phyloP scores from a whole-genome alignment of 2,329 filamentous ascomycete species.

The Pestalotiopsis sp. region DNA sequence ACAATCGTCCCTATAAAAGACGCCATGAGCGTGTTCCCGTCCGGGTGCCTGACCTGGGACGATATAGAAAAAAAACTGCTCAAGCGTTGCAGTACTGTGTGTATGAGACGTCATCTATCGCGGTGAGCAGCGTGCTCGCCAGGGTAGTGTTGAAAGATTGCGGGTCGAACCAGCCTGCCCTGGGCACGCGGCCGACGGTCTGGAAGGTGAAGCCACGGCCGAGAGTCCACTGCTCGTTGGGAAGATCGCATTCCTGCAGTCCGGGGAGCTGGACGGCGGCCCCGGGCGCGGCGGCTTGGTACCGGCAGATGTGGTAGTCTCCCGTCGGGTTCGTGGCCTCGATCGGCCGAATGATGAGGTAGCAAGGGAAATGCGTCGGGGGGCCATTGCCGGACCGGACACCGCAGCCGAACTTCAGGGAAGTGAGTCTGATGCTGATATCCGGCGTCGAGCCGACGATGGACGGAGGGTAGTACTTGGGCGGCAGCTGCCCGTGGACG shows the following conservation, averaged over 20 bases:
- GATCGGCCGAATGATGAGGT: neutral
- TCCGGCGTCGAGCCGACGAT: neutral
- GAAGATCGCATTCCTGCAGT: neutral
- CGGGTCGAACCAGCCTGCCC: neutral
- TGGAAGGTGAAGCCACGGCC: neutral
- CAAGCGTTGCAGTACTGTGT: neutral
- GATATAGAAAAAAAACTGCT: neutral
- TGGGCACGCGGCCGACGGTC: neutral
- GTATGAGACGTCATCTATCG: neutral
- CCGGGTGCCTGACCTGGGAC: too few relatives aligned
- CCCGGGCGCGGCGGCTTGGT: neutral
- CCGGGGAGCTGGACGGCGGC: neutral
- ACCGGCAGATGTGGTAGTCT: neutral
- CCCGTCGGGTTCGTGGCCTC: neutral
- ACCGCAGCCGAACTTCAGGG: constrained; percentile 3
- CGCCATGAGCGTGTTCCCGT: too few relatives aligned
- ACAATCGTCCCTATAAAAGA: too few relatives aligned
- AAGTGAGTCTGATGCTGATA: neutral
- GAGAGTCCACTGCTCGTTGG: neutral
- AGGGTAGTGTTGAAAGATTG: neutral
- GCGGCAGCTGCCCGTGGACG: neutral
- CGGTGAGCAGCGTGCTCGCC: neutral
- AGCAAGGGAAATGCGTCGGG: neutral
- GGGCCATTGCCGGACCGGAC: neutral
- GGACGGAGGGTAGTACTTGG: neutral